Conservation (phyloP, 2,329 filamentous ascomycete species). For the Hymenoscyphus occultus region DNA sequence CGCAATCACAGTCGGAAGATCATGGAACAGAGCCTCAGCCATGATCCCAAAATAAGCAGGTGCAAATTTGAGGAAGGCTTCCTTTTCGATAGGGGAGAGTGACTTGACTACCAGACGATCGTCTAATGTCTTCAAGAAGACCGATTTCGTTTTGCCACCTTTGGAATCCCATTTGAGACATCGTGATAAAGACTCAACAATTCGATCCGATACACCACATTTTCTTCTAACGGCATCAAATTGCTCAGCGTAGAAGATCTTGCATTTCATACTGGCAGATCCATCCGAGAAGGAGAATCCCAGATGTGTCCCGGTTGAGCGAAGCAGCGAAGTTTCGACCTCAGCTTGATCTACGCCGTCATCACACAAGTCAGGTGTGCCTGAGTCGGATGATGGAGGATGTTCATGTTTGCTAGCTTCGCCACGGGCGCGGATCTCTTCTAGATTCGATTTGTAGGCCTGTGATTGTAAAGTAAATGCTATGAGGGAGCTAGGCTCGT, state of each 20-base stretch:
- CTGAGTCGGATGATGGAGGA: conserved; percentile 33
- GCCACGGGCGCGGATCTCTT: conserved; percentile 57
- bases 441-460: conserved; percentile 80
- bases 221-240: conserved; percentile 93
- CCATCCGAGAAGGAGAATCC: conserved; percentile 96
- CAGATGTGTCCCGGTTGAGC: conserved; percentile 84
- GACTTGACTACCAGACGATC: conserved; percentile 81
- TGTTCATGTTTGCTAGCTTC: conserved; percentile 38
- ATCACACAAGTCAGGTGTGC: conserved; percentile 31
- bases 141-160: conserved; percentile 94
- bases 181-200: conserved; percentile 89
- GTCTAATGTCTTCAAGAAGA: conserved; percentile 95
- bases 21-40: conserved; percentile 92
- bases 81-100: conserved; percentile 84
- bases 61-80: conserved; percentile 91
- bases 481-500: conserved; percentile 94
- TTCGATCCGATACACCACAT: conserved; percentile 88
- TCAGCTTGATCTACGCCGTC: conserved; percentile 58
- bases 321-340: conserved; percentile 80
- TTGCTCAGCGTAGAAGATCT: conserved; percentile 97
- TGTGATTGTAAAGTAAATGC: conserved; percentile 86
- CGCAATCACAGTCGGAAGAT: conserved; percentile 91
- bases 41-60: conserved; percentile 98
- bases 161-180: conserved; percentile 98
- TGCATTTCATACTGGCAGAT: conserved; percentile 92